Percentiles rank a stretch among this genome's conserved stretches.
These are phyloP conservation scores for Phytophthora boehmeriae DNA, from an alignment of 352 stramenopile species.

Conservation along the genomic window DNA sequence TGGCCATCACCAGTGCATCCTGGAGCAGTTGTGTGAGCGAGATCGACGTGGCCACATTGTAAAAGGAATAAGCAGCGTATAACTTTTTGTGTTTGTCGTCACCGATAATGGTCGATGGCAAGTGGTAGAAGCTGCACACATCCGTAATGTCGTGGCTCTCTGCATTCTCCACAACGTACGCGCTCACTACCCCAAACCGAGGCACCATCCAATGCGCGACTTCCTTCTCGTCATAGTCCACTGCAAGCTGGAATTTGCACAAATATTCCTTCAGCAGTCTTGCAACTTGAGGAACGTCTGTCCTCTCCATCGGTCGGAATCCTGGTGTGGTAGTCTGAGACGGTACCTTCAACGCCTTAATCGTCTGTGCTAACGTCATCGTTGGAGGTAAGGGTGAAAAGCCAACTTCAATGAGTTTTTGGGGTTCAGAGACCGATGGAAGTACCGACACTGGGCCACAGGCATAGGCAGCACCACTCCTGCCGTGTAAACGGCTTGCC, in stretches of 20 bases:
- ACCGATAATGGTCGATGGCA: slow-evolving; percentile 96
- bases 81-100: slow-evolving; percentile 95
- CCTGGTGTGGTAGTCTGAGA: slow-evolving; percentile 34
- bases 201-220: slow-evolving; percentile 97
- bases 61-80: slow-evolving; percentile 98
- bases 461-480: slow-evolving; percentile 97
- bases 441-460: slow-evolving; percentile 95
- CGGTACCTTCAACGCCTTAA: slow-evolving; percentile 92
- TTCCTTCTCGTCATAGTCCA: slow-evolving; percentile 92
- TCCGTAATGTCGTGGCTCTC: slow-evolving; percentile 87
- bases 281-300: slow-evolving; percentile 58
- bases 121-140: slow-evolving; percentile 97
- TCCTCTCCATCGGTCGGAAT: slow-evolving; percentile 59
- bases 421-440: slow-evolving; percentile 96
- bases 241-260: slow-evolving; percentile 72
- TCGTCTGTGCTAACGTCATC: slow-evolving; percentile 95
- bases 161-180: slow-evolving; percentile 88
- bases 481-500: slow-evolving; percentile 98
- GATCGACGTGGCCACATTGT: slow-evolving; percentile 91
- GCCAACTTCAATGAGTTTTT: slow-evolving; percentile 98
- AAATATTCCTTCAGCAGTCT: slow-evolving; percentile 61
- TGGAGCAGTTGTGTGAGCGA: slow-evolving; percentile 69
- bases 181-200: slow-evolving; percentile 92
- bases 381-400: slow-evolving; percentile 93
- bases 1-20: slow-evolving; percentile 63